Base-by-base conservation (phyloP, 2,329 filamentous ascomycete genomes). In the Beauveria pseudobassiana region DNA sequence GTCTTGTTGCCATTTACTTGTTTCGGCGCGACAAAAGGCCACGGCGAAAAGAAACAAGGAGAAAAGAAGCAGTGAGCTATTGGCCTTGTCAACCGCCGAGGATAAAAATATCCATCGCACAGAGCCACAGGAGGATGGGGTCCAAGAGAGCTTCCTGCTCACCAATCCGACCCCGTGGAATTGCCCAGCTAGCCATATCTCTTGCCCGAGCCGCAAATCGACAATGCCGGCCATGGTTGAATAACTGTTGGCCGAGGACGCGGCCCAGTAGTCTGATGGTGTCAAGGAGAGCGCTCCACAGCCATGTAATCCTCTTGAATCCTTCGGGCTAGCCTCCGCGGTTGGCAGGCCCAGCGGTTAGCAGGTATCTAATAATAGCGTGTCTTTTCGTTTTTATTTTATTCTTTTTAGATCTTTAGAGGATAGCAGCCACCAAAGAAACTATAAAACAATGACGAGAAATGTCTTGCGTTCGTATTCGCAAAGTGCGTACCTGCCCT, bases 1-100 rank as follows among this genome's bases (percentile, higher is more conserved):
- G 49, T 5, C 59, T 73, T n/a, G 64, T 59, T 9, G 58, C 63
- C 24, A 43, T 67, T n/a, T 64, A 63, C 20, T 30, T 67, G 16
- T 50, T 67, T n/a, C 38, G 54, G 24, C 54, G 54, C 8, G 54
- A 45, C 18, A 45, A 45, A 45, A 45, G 26, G 40, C 54, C 24
- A 30, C 40, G 14, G 22, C 20, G 24, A 50, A 30, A 30, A 28
- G 18, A 46, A 14, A 22, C 54, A 28, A 22, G 6, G 18, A 46
- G 40, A 30, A 30, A 18, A 46, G 24, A 30, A 30, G 22, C 4
- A 20, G 22, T 20, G 26, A 42, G 42, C 40, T 22, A 5, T 18
- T 22, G 54, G 10, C 22, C 18, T 2, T n/a, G 22, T 6, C 12
- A 46, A n/a, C 48, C 42, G 18, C 14, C 42, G 54, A 22, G 20